These are phyloP conservation scores for Sporothrix variecibatus DNA, from an alignment of 2,329 filamentous ascomycete genomes.

Conservation along the genomic window DNA sequence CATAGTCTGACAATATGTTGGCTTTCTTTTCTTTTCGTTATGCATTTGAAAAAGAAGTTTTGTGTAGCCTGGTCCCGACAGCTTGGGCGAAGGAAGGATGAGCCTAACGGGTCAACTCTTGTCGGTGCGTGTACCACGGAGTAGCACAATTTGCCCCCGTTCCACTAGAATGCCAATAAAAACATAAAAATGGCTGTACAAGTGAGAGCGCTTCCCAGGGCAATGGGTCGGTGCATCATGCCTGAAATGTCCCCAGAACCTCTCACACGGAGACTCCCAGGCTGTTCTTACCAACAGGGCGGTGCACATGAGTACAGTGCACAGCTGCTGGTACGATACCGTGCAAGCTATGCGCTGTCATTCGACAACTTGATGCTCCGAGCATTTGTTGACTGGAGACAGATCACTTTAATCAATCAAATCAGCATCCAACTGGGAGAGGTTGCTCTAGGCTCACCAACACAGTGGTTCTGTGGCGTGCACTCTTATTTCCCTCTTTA, in stretches of 20 bases:
- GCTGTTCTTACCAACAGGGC: conserved; percentile 2
- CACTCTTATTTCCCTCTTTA: background rate
- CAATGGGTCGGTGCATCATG: conserved; percentile 2
- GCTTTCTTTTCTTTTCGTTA: background rate
- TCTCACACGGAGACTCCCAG: background rate
- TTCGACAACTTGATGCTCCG: background rate
- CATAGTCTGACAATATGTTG: background rate
- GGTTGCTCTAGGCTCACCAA: background rate
- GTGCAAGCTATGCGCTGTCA: background rate
- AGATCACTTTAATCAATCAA: background rate
- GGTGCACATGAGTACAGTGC: conserved; percentile 6
- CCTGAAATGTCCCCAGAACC: background rate
- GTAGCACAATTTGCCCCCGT: background rate
- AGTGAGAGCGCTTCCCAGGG: background rate
- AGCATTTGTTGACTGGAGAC: background rate
- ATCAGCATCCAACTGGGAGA: background rate
- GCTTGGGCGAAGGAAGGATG: conserved; percentile 10
- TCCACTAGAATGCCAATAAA: too few relatives aligned
- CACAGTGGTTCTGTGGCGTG: background rate
- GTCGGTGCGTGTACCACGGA: background rate
- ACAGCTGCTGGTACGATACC: background rate
- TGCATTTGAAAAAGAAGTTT: background rate
- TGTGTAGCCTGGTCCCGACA: conserved; percentile 6
- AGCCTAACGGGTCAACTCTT: background rate
- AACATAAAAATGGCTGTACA: background rate